A percentile compares a stretch with the other conserved stretches of the same genome.
These are phyloP conservation scores for Colletotrichum lindemuthianum DNA, from an alignment of 2,329 filamentous ascomycete species.

Conservation along the genomic window DNA sequence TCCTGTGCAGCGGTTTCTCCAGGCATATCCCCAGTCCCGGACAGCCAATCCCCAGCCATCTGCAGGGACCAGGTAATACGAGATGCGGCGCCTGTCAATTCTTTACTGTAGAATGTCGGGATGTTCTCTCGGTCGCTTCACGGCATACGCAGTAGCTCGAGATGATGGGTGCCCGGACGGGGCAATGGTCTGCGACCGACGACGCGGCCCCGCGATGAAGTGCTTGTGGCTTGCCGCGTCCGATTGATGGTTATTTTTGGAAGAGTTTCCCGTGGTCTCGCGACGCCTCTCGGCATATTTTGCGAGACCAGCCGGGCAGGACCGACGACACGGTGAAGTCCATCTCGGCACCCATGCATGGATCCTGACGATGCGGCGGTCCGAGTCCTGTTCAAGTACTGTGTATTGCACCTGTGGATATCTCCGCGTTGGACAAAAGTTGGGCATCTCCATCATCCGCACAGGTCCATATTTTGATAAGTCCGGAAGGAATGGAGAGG, in stretches of 20 bases:
- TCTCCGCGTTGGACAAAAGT: too few species aligned
- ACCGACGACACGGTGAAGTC: not conserved
- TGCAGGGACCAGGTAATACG: slow-evolving; percentile 34
- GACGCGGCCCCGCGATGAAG: slow-evolving; percentile 4
- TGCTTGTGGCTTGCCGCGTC: slow-evolving; percentile 23
- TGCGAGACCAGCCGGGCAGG: not conserved
- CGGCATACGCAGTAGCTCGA: not conserved
- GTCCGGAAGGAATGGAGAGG: not conserved
- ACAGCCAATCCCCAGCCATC: slow-evolving; percentile 26
- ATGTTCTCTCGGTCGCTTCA: too few species aligned
- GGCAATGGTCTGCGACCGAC: slow-evolving; percentile 11
- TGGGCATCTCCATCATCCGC: too few species aligned
- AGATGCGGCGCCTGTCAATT: slow-evolving; percentile 12
- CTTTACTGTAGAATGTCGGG: slow-evolving; percentile 3
- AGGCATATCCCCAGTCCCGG: slow-evolving; percentile 19
- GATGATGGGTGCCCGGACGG: slow-evolving; percentile 13
- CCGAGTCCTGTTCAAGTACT: not conserved
- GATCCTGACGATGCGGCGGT: not conserved
- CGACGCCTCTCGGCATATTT: slow-evolving; percentile 5
- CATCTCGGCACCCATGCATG: not conserved
- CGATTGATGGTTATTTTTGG: slow-evolving; percentile 25
- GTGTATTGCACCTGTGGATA: too few species aligned
- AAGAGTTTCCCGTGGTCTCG: not conserved
- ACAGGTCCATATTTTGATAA: not conserved
- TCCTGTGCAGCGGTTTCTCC: slow-evolving; percentile 23